Evolutionary conservation across 1,284 basidiomycete genomes (phyloP), one percentile per base, ranked within the genome.

Genomic region (Cutaneotrichosporon cyanovorans): DNA sequence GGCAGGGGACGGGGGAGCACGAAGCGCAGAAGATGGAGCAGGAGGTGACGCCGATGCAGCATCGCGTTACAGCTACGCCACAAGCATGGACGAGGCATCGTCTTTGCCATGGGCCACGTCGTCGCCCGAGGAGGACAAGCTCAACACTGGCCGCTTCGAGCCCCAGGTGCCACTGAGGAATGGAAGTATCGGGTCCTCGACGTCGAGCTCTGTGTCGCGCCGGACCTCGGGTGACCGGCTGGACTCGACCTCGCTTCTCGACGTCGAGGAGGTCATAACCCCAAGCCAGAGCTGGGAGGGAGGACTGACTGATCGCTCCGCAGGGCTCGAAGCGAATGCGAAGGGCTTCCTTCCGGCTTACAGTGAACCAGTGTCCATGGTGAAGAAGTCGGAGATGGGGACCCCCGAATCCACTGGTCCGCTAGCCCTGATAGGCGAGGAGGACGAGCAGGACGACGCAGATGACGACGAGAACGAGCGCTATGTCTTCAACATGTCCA

Each of bases 241-340:
- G 2, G 49, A 42, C 5, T 57, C 57, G 20, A 28, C 33, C 16
- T 61, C 25, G 8, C 25, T 59, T 2, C 50, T 51, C n/a, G 62
- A 66, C 37, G 48, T 40, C 16, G 66, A 68, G 46, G 55, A 65
- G 37, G 62, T 71, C 28, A 60, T 71, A 40, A 72, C 70, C 4
- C 70, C 70, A 8, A 62, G 58, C 45, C 61, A 61, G 39, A 69
- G 66, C 51, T 63, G 61, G 50, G 69, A 72, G 51, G 63, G 65
- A 4, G 32, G 32, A 8, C 15, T 34, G 15, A 15, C 32, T n/a
- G 32, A 15, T 48, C 70, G 2, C 50, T 56, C 10, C 60, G 64
- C 15, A 42, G 59, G 15, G 53, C 52, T n/a, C n/a, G n/a, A n/a
- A 8, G 42, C 16, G 6, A 41, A 41, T 15, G n/a, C 36, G 9